Evolutionary conservation across 345 rosid genomes (phyloP).

Genomic region (Lepidium sativum): DNA sequence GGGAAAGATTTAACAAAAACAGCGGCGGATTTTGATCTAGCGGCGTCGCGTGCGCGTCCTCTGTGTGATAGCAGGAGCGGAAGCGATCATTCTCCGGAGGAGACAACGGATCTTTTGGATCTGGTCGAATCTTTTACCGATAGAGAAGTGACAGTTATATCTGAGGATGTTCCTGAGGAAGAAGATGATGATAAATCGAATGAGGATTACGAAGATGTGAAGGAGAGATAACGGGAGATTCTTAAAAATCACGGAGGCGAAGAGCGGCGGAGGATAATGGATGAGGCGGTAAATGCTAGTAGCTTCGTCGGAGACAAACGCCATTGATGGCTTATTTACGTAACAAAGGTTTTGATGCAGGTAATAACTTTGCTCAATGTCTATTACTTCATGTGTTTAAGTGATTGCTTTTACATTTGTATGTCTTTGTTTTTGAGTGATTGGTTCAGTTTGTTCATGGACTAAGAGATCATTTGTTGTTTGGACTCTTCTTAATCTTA

Average conservation of each 20-base stretch:
- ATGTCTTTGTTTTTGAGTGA: not conserved
- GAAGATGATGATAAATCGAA: conserved; percentile 9
- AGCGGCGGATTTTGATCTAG: conserved; percentile 41
- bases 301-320: conserved; percentile 33
- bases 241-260: conserved; percentile 1
- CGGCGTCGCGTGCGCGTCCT: conserved; percentile 23
- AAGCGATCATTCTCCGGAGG: conserved; percentile 54
- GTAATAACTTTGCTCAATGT: conserved; percentile 25
- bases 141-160: conserved; percentile 25
- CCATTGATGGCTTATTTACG: conserved; percentile 48
- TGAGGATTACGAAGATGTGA: conserved; percentile 36
- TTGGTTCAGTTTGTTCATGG: not conserved
- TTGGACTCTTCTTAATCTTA: not conserved
- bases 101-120: conserved; percentile 47
- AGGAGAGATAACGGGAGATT: conserved; percentile 27
- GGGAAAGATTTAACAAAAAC: conserved; percentile 25
- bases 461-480: not conserved
- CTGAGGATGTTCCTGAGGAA: not conserved
- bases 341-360: conserved; percentile 66
- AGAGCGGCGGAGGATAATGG: conserved; percentile 27
- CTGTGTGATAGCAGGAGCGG: conserved; percentile 67
- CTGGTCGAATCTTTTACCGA: conserved; percentile 74
- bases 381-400: not conserved
- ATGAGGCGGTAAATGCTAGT: conserved; percentile 24
- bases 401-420: not conserved